A percentile compares a stretch with the other conserved stretches of the same genome.
Conservation (phyloP, 306 rosid genomes). For the Ochetophila trinervis region DNA sequence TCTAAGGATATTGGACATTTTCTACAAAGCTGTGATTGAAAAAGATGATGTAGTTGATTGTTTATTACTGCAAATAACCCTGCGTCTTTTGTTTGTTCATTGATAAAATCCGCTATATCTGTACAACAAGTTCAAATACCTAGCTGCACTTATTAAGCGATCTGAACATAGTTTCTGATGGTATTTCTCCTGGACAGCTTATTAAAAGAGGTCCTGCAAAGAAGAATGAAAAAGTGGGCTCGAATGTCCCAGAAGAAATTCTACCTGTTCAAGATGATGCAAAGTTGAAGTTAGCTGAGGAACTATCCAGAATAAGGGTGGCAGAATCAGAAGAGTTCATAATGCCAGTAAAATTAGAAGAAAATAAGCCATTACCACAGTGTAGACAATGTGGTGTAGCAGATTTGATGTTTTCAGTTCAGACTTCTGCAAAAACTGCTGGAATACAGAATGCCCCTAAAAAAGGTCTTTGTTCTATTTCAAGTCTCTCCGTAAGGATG, state of each 20-base stretch:
- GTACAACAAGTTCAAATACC: too few relatives aligned
- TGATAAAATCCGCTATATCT: neutral
- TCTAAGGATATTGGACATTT: slow-evolving; percentile 4
- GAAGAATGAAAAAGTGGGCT: slow-evolving; percentile 31
- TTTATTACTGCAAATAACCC: slow-evolving; percentile 9
- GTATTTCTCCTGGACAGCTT: slow-evolving; percentile 28
- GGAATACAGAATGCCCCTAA: slow-evolving; percentile 30
- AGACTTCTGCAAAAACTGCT: slow-evolving; percentile 32
- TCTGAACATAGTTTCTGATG: slow-evolving; percentile 23
- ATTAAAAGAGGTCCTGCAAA: slow-evolving; percentile 36
- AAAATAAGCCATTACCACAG: slow-evolving; percentile 24
- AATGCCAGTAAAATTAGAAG: slow-evolving; percentile 24
- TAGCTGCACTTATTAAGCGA: neutral
- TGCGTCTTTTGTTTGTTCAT: slow-evolving; percentile 1
- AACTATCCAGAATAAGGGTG: slow-evolving; percentile 62
- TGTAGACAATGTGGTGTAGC: slow-evolving; percentile 31
- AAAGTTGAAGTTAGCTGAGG: slow-evolving; percentile 61
- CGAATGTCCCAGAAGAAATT: slow-evolving; percentile 32
- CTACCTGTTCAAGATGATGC: slow-evolving; percentile 49
- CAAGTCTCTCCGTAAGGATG: slow-evolving; percentile 10
- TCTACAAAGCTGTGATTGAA: neutral
- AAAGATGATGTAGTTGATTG: neutral
- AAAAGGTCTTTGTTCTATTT: slow-evolving; percentile 48
- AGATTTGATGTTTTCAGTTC: slow-evolving; percentile 25
- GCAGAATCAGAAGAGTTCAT: slow-evolving; percentile 44